Base-by-base conservation (phyloP, 371 early-diverging fungal genomes). In the Mortierella sp. region DNA sequence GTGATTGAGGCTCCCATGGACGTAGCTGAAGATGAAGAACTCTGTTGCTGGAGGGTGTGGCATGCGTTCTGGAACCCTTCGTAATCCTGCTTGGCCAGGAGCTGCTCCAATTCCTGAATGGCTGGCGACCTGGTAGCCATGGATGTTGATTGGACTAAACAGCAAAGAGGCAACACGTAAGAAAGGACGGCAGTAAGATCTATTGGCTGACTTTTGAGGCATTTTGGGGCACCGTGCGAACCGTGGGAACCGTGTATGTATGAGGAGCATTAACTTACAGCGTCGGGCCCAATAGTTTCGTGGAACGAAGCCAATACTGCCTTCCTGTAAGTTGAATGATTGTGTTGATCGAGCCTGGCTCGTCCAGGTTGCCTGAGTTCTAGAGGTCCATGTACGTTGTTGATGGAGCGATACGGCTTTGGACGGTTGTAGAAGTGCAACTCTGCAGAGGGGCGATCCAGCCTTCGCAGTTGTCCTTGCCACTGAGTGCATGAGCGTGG, bases 51-150 rank as follows among this genome's bases (percentile, higher is more conserved):
- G 7, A 62, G 46, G 15, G 34, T 30, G 14, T 31, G 4, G 27
- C 62, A 76, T 4, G 76, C 57, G 21, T 60, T 50, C 37, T 76
- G 76, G 43, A 70, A 76, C 46, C 61, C 76, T 24, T 39, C 65
- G 43, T 51, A 53, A 17, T 76, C 76, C 8, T 50, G 37, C 37
- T 64, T 70, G 41, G 43, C 51, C 31, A 76, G 26, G 11, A 69
- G 43, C 17, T 60, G 56, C 19, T 64, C 70, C 52, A 76, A 59
- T 30, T 76, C 70, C 46, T 60, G 58, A 24, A 63, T 31, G 6
- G 47, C 39, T 15, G 60, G 30, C 11, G 61, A 51, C 41, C 21
- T 48, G 23, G 62, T 26, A 23, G 11, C 8, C 32, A 37, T 17
- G 44, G 43, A 19, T 4, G 42, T 6, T 21, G 48, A 28, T 17